Evolutionary conservation across 108 stramenopile species (phyloP), one percentile per base, ranked within the genome.

Genomic region (Seminavis robusta): DNA sequence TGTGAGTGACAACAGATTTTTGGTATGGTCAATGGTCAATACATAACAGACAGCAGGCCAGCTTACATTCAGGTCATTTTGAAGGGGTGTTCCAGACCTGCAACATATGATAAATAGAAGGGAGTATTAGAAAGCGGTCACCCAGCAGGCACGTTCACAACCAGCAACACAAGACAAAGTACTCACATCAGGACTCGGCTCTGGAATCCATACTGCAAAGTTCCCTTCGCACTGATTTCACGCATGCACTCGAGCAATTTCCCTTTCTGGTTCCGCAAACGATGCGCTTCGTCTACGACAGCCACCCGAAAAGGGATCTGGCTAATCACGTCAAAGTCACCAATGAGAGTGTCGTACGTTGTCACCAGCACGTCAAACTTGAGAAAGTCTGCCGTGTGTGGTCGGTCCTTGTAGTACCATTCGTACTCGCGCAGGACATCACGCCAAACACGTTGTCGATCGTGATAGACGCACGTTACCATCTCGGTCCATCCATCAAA

Each of bases 61-160:
- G 34, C 52, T 33, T 24, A 52, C 63, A 24, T 75, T 65, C n/a
- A 77, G 91, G 60, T 98, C 96, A 71, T 99, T 99, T 69, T 99
- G 98, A n/a, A 99, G 82, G 0, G 98, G 98, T 2, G 98, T 99
- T 15, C 98, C 98, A 21, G 97, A 97, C n/a, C n/a, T n/a, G n/a
- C n/a, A n/a, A n/a, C n/a, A n/a, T n/a, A n/a, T n/a, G n/a, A n/a
- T n/a, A n/a, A n/a, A n/a, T n/a, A n/a, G n/a, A n/a, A n/a, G n/a
- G n/a, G n/a, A n/a, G n/a, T n/a, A n/a, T n/a, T n/a, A n/a, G n/a
- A n/a, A n/a, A n/a, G n/a, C n/a, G n/a, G n/a, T n/a, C n/a, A n/a
- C n/a, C n/a, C n/a, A n/a, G n/a, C n/a, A n/a, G n/a, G n/a, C n/a
- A n/a, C n/a, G n/a, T n/a, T n/a, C n/a, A n/a, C n/a, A n/a, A n/a